These are phyloP conservation scores for Omphalea diandra DNA, from an alignment of 441 rosid species.

Conservation along the genomic window DNA sequence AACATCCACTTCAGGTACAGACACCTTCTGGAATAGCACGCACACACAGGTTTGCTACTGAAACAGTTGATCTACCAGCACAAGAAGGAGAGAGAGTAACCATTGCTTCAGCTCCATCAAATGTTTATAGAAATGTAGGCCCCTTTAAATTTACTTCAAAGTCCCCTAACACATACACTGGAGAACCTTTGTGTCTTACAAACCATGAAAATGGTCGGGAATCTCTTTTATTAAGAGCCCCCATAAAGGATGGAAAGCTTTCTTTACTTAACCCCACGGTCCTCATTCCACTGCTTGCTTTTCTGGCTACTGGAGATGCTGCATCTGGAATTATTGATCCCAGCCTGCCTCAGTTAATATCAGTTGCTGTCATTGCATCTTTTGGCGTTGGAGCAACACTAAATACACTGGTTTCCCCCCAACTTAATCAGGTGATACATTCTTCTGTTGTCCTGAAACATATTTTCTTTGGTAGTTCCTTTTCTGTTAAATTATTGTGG, in stretches of 20 bases:
- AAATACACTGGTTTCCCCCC: no score
- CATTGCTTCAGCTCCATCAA: slow-evolving; percentile 75
- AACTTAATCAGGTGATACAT: slow-evolving; percentile 56
- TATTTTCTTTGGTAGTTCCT: background rate
- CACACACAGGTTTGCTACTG: slow-evolving; percentile 89
- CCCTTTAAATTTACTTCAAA: slow-evolving; percentile 80
- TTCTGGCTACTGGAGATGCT: slow-evolving; percentile 87
- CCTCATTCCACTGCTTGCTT: slow-evolving; percentile 64
- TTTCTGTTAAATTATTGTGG: background rate
- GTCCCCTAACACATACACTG: slow-evolving; percentile 68
- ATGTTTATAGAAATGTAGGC: slow-evolving; percentile 71
- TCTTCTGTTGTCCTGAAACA: slow-evolving; percentile 10
- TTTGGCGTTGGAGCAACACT: no score
- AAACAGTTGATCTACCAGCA: slow-evolving; percentile 87
- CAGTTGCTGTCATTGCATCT: no score
- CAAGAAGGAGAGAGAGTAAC: slow-evolving; percentile 95
- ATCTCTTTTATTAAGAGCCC: slow-evolving; percentile 67
- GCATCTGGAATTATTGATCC: slow-evolving; percentile 85
- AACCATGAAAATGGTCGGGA: slow-evolving; percentile 78
- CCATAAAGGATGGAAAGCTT: slow-evolving; percentile 59
- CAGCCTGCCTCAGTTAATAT: slow-evolving; percentile 78
- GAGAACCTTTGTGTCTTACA: slow-evolving; percentile 89
- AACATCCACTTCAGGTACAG: slow-evolving; percentile 48
- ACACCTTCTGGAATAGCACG: slow-evolving; percentile 89
- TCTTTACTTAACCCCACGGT: slow-evolving; percentile 59